phyloP scores from a whole-genome alignment of 2,329 filamentous ascomycete genomes.

The Alternaria novae-zelandiae region DNA sequence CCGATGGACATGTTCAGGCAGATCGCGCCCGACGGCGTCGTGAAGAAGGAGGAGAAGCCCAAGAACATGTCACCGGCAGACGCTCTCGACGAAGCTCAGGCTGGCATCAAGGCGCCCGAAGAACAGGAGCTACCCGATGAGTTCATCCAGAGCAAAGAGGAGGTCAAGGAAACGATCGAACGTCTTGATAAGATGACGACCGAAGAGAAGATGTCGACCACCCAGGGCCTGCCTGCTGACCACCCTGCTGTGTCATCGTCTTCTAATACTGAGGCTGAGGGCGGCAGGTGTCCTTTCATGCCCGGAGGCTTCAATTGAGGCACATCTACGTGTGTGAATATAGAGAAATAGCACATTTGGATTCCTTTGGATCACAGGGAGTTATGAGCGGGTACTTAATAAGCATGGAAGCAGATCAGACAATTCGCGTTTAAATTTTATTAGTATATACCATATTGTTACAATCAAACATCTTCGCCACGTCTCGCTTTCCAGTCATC shows the following conservation, averaged over 20 bases:
- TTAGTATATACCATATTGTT: not conserved
- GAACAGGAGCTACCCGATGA: slow-evolving; percentile 21
- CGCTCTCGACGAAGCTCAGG: slow-evolving; percentile 31
- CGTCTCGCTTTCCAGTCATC: not conserved
- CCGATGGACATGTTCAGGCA: slow-evolving; percentile 71
- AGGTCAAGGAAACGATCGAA: slow-evolving; percentile 13
- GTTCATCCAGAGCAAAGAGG: slow-evolving; percentile 17
- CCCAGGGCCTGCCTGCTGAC: slow-evolving; percentile 10
- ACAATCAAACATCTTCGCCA: not conserved
- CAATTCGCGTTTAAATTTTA: not conserved
- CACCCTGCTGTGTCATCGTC: slow-evolving; percentile 8
- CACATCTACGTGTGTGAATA: not conserved
- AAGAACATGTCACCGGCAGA: slow-evolving; percentile 41
- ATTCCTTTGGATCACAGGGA: not conserved
- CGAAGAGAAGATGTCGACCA: not conserved
- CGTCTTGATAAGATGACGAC: slow-evolving; percentile 14
- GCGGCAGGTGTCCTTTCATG: slow-evolving; percentile 18
- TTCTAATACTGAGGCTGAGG: not conserved
- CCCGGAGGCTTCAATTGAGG: not conserved
- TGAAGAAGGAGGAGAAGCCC: slow-evolving; percentile 53
- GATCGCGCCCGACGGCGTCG: slow-evolving; percentile 60
- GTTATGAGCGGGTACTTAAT: not conserved
- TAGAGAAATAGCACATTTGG: not conserved
- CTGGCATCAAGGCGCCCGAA: slow-evolving; percentile 14
- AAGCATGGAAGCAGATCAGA: not conserved